Evolutionary conservation across 2,329 filamentous ascomycete species (phyloP), one percentile per base, ranked within the genome.

Genomic region (Plenodomus tracheiphilus): DNA sequence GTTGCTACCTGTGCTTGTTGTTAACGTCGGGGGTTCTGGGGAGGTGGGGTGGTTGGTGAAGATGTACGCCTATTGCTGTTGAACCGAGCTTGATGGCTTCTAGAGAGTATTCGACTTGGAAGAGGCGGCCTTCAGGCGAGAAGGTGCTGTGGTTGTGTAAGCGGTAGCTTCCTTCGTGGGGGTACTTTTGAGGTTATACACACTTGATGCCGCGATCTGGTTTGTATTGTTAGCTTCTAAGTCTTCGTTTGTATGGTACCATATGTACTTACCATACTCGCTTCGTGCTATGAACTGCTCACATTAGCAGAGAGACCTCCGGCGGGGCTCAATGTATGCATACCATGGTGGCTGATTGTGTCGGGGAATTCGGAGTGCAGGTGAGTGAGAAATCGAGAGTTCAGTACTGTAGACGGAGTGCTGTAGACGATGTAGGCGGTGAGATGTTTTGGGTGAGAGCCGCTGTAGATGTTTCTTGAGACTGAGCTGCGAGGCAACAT

Each of bases 21-120:
- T 60, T 41, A 66, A 56, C 45, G 40, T 41, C 30, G 41, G 41
- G 15, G 20, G 49, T 8, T 43, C 15, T 25, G 19, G n/a, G 19
- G 19, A 13, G 39, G 13, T 21, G 4, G 25, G 16, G 19, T 28
- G 25, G 43, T 18, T 36, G 32, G 16, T 18, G 37, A 42, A 32
- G 28, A 15, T 78, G 53, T 81, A 86, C 92, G 67, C 94, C 94
- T 79, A 99, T 99, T 71, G 94, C 94, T 64, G 94, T 99, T 68
- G 90, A 96, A 64, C 94, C 94, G 63, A 97, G 89, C 82, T 99
- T 99, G 85, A 99, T 99, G 77, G 94, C 94, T 82, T 99, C 94
- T 75, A 99, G 88, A 52, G 94, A 97, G 85, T 99, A 99, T 88
- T 99, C 94, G 81, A 99, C 94, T 81, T 99, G 94, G 85, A 99